Evolutionary conservation across 768 basidiomycete genomes (phyloP), one percentile per base, ranked within the genome.

Genomic region (Sarcomyxa edulis): DNA sequence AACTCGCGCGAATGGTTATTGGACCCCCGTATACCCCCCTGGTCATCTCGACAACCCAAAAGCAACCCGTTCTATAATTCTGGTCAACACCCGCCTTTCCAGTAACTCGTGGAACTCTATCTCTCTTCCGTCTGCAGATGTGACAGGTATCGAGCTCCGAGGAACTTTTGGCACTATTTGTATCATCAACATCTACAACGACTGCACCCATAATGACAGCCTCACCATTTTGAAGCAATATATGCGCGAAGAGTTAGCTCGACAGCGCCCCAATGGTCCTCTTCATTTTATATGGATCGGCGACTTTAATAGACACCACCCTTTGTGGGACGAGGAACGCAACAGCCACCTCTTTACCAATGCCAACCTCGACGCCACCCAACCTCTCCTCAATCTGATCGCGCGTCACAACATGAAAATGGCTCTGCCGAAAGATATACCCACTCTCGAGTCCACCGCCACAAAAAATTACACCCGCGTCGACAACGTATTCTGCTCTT

Each of bases 251-350:
- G 7, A 11, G 16, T 15, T 24, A 15, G 1, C 30, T 39, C 4
- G 29, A 25, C 6, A 29, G 26, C 10, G 9, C n/a, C n/a, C n/a
- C n/a, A n/a, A n/a, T n/a, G n/a, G n/a, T n/a, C 22, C 24, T 3
- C n/a, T n/a, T 3, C 21, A 25, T 15, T 4, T 37, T 2, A 14
- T 46, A 10, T 59, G 55, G 58, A 28, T 50, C 0, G 65, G 64
- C 0, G 59, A 69, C 49, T 66, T 68, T 55, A 68, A 69, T 47
- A 40, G 58, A 6, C 67, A 68, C 39, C 62, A 66, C 47, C 56
- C 59, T 0, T 26, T 56, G 2, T 69, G 68, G 68, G 68, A 71
- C n/a, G 47, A 54, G 1, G 25, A 36, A 1, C 4, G 39, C 1
- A 64, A 68, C 42, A 4, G 19, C 0, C 53, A 58, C n/a, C 49